Evolutionary conservation across 2,329 filamentous ascomycete species (phyloP), one percentile per base, ranked within the genome.

Genomic region (Talaromyces rugulosus): DNA sequence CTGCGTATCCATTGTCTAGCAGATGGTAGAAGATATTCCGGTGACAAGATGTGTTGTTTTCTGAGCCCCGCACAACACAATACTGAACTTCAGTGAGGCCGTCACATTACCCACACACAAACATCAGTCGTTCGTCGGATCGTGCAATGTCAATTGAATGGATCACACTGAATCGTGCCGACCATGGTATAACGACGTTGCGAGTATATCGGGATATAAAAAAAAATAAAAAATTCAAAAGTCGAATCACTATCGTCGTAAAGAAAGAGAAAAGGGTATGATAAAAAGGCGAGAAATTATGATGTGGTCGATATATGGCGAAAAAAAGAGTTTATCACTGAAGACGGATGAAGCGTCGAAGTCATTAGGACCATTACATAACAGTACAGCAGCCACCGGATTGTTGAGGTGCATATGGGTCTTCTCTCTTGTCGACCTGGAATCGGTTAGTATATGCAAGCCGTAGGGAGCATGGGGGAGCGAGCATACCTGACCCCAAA

Each of bases 401-500:
- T 81, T 96, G 92, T 82, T 96, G 94, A 69, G 94, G 94, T 72
- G 94, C 92, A 77, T 99, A 99, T n/a, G 95, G 95, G 76, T 99
- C 95, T 76, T 98, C 95, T 77, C 90, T 89, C 83, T 92, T 94
- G 74, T 96, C 92, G 67, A 98, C 92, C 84, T 87, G 72, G 54
- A 42, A 57, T 55, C 42, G 50, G 30, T 59, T 58, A 63, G 62
- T 30, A 33, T 23, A 28, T 31, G 58, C 16, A 12, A 40, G 27
- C 5, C 30, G 27, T 14, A 14, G n/a, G 36, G 34, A 27, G 9
- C 16, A n/a, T 6, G n/a, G 16, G 31, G 11, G 30, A 30, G 23
- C 5, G 30, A 65, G 68, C 72, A 71, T 81, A 88, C 86, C 64
- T 89, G 86, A 69, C 94, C 94, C 95, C 95, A 99, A 77, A 96